Conservation (phyloP, 2,329 filamentous ascomycete genomes). For the Blastomyces percursus region DNA sequence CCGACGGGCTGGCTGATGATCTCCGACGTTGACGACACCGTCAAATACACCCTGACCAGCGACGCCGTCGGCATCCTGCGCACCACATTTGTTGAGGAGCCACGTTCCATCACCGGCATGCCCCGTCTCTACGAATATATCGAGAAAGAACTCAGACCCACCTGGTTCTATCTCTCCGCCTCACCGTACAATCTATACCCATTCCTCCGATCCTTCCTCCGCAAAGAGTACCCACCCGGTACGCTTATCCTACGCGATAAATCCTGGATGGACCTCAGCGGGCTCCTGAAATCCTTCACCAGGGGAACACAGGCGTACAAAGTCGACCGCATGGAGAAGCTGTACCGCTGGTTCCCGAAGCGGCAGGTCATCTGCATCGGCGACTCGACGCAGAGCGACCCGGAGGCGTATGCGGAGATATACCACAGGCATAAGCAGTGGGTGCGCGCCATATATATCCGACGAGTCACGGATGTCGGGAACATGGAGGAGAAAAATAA, state of each 20-base stretch:
- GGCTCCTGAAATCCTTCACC: conserved; percentile 68
- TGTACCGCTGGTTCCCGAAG: conserved; percentile 66
- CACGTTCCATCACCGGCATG: conserved; percentile 66
- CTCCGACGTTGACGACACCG: conserved; percentile 89
- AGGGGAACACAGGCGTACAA: conserved; percentile 80
- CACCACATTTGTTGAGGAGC: conserved; percentile 70
- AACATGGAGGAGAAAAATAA: conserved; percentile 65
- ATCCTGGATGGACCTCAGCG: conserved; percentile 73
- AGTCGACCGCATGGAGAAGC: conserved; percentile 62
- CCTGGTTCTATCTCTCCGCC: conserved; percentile 89
- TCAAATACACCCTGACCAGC: conserved; percentile 78
- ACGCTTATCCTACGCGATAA: conserved; percentile 76
- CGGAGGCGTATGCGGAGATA: conserved; percentile 77
- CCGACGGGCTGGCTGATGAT: conserved; percentile 75
- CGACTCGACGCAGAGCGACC: conserved; percentile 84
- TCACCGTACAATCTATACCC: conserved; percentile 92
- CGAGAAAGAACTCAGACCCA: conserved; percentile 47
- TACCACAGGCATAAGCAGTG: conserved; percentile 59
- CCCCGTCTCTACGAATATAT: conserved; percentile 67
- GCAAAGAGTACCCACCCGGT: conserved; percentile 60
- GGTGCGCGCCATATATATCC: conserved; percentile 74
- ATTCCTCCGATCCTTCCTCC: conserved; percentile 66
- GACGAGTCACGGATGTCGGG: conserved; percentile 67
- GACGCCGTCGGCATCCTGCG: conserved; percentile 69
- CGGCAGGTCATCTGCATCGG: conserved; percentile 75